Base-by-base conservation (phyloP, 2,329 filamentous ascomycete genomes). In the Ophiostoma angusticollis region DNA sequence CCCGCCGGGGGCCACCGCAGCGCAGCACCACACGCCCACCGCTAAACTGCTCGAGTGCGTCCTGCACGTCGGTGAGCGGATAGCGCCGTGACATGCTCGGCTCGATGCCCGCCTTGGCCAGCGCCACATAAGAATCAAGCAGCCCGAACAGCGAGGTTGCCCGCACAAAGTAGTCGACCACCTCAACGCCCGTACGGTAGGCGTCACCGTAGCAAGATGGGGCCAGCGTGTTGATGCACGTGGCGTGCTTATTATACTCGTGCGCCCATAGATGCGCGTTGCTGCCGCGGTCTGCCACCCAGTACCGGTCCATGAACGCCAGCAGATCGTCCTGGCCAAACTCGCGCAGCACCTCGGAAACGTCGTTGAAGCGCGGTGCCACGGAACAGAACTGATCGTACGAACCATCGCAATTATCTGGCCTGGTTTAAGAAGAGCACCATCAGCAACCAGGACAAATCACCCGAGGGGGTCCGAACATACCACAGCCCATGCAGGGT, bases 181-280 rank as follows among this genome's bases (percentile, higher is more conserved):
- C 62, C 45, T 64, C 62, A 29, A 60, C 19, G n/a, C 62, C 62
- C 0, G 59, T 47, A 6, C 36, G 45, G 53, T 65, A 61, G 50
- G 71, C 69, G 40, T 68, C 59, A 27, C 62, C 60, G 59, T 83
- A 84, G 64, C 80, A 84, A 16, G 59, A 52, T 0, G 77, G 70
- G 3, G 76, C 60, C 32, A 84, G 68, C 0, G 80, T 84, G 52
- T 72, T 77, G 51, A 84, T 74, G 59, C 80, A 84, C 11, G 78
- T 82, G 23, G 73, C 80, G 54, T 84, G 78, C 55, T 80, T 82
- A 55, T 68, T 65, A 71, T 76, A 84, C 53, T 84, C 79, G 57
- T 81, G 76, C 49, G 72, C 65, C 79, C 79, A 84, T 50, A 84
- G 54, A 37, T 59, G 54, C 23, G 58, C 51, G 47, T 64, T 64